A percentile compares a stretch with the other conserved stretches of the same genome.
Evolutionary conservation across 2,329 filamentous ascomycete species (phyloP).

Genomic region (Aspergillus fischeri): DNA sequence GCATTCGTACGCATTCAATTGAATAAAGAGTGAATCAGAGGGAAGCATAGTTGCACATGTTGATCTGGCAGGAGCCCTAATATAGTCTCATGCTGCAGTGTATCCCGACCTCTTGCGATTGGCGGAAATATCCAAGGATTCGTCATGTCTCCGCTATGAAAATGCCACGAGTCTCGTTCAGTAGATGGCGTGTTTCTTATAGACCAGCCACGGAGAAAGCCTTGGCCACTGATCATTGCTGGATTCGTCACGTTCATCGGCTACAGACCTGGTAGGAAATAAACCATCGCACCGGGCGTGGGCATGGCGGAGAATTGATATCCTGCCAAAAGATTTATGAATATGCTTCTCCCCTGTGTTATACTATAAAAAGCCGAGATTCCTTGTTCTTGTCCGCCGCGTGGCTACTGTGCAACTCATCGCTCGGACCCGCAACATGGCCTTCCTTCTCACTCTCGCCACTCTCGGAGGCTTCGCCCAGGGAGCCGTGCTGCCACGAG

Average conservation of each 20-base stretch:
- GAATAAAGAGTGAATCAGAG: not conserved
- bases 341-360: not conserved
- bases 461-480: slow-evolving; percentile 1
- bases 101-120: not conserved
- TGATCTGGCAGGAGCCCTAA: not conserved
- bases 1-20: not conserved
- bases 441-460: slow-evolving; percentile 1
- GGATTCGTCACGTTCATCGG: not conserved
- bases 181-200: not conserved
- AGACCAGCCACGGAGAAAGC: not conserved
- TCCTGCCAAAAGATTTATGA: not conserved
- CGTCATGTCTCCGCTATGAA: not conserved
- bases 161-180: not conserved
- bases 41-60: not conserved
- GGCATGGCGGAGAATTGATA: not conserved
- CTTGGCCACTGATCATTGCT: not conserved
- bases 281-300: not conserved
- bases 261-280: not conserved
- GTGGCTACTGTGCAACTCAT: not conserved
- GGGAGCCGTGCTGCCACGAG: slow-evolving; percentile 26
- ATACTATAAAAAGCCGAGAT: not conserved
- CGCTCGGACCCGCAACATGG: not conserved
- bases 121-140: not conserved
- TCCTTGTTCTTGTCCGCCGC: not conserved
- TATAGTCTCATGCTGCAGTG: not conserved